Evolutionary conservation across 306 rosid genomes (phyloP), one percentile per base, ranked within the genome.

Genomic region (Trifolium dubium): DNA sequence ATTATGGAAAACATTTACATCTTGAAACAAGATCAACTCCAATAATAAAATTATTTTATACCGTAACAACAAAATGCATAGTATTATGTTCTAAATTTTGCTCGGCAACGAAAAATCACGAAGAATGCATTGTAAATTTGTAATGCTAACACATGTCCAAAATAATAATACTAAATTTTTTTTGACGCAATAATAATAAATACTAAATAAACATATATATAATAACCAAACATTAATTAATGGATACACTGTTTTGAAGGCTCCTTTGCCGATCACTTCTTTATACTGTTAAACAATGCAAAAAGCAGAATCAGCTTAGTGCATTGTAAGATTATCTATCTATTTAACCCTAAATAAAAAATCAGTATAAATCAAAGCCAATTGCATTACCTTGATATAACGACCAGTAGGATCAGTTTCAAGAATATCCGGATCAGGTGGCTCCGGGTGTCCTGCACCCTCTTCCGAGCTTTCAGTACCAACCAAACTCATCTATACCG

Each of bases 361-460:
- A 14, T 62, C 29, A 53, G 35, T 30, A 31, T 0, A 19, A 51
- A 70, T 64, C n/a, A 64, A 8, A 46, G 28, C n/a, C 44, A 82
- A 68, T 56, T 35, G 46, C 18, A 76, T 69, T 80, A 87, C 91
- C 87, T 80, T 77, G 54, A 84, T 44, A 67, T 87, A 87, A 62
- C 88, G 91, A 71, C 50, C 23, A 71, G 88, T 82, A 12, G 85
- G 87, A 66, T 87, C 91, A 74, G 69, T 75, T 72, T 87, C 91
- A 49, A 84, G 80, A 60, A 87, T 74, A 75, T 87, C 84, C 6
- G 90, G 86, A 81, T 86, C 88, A 10, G 85, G 85, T 54, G 85
- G 84, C 68, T 80, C 85, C 5, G 59, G 77, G 71, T 46, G 70
- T 59, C 66, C 69, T 3, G 29, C 54, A 69, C 69, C 82, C 13